phyloP scores from a whole-genome alignment of 371 early-diverging fungal genomes.

The Rhizomucor pusillus region DNA sequence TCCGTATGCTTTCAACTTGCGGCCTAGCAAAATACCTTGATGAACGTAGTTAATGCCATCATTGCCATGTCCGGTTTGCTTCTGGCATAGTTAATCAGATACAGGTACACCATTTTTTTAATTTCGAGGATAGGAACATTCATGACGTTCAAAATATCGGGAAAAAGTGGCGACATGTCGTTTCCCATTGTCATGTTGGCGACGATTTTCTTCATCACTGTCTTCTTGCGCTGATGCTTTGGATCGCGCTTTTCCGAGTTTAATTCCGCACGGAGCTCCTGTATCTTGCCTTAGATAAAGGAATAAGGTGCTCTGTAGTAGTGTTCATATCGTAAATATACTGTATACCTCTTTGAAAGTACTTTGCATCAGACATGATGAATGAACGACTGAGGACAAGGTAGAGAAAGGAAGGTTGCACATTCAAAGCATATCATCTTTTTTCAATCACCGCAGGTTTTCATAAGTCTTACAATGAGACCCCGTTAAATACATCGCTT shows the following conservation, averaged over 20 bases:
- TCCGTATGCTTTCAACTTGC: not conserved
- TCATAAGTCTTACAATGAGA: too few species aligned
- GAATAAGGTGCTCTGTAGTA: not conserved
- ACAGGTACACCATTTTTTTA: constrained; percentile 94
- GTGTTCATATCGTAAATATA: too few species aligned
- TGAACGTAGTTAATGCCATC: constrained; percentile 95
- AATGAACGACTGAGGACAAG: not conserved
- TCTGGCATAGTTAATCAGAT: constrained; percentile 92
- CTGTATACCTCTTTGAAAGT: constrained; percentile 74
- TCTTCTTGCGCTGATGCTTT: constrained; percentile 84
- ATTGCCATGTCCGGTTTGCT: constrained; percentile 97
- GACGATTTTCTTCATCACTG: constrained; percentile 93
- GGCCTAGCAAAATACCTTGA: constrained; percentile 60
- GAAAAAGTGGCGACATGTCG: constrained; percentile 92
- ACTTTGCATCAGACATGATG: constrained; percentile 76
- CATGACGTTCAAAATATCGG: constrained; percentile 59
- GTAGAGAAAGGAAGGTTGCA: too few species aligned
- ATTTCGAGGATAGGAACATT: constrained; percentile 48
- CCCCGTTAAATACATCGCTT: too few species aligned
- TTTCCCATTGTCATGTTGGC: constrained; percentile 99
- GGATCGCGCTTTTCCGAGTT: constrained; percentile 87
- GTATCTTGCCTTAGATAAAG: constrained; percentile 79
- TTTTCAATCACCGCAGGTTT: too few species aligned
- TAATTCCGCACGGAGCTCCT: constrained; percentile 91
- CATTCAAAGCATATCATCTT: too few species aligned